Percentiles rank a stretch among this genome's conserved stretches.
phyloP scores from a whole-genome alignment of 2,329 filamentous ascomycete genomes.

The Neofusicoccum laricinum region DNA sequence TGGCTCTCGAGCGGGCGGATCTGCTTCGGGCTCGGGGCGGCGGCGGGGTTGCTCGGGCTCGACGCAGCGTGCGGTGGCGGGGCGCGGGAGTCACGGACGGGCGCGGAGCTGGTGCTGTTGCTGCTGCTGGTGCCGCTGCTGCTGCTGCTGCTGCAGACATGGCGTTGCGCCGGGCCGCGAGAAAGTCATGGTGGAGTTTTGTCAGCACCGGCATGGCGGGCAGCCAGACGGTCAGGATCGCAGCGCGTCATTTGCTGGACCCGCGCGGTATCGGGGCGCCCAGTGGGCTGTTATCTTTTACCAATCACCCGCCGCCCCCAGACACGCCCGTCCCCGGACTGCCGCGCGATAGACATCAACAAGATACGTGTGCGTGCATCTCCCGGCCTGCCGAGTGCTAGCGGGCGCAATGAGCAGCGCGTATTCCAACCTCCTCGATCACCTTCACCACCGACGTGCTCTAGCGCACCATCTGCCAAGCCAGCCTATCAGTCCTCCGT shows the following conservation, averaged over 20 bases:
- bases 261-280: constrained; percentile 3
- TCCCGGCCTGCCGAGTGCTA: neutral
- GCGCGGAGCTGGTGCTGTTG: no score
- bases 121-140: no score
- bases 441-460: neutral
- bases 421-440: neutral
- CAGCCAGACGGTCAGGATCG: neutral
- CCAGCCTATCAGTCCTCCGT: neutral
- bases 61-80: neutral
- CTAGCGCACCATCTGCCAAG: neutral
- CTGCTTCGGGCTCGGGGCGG: no score
- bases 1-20: no score
- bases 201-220: neutral
- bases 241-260: neutral
- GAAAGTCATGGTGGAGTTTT: neutral
- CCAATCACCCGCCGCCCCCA: neutral
- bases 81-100: neutral
- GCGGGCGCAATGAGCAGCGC: neutral
- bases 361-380: neutral
- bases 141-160: neutral
- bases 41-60: neutral
- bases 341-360: neutral
- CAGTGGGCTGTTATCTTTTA: neutral
- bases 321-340: neutral
- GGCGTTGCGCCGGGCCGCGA: neutral